These are phyloP conservation scores for Gaeumannomyces tritici DNA, from an alignment of 2,329 filamentous ascomycete genomes.

Conservation along the genomic window DNA sequence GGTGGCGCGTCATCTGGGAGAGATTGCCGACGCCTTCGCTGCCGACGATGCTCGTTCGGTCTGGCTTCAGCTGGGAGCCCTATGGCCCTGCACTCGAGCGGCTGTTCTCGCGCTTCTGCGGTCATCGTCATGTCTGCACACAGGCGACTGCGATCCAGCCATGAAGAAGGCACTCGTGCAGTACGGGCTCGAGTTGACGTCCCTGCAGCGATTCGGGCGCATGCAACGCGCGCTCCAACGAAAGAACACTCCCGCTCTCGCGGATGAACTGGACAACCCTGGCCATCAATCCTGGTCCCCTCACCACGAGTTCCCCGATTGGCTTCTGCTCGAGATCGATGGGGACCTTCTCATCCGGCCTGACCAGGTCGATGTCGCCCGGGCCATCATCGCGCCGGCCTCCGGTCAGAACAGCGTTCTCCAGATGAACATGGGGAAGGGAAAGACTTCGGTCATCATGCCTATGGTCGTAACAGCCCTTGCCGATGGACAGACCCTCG, in stretches of 20 bases:
- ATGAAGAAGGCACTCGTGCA: slow-evolving; percentile 29
- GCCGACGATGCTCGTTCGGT: slow-evolving; percentile 24
- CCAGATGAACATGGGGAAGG: slow-evolving; percentile 59
- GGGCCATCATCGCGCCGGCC: slow-evolving; percentile 45
- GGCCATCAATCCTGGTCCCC: slow-evolving; percentile 51
- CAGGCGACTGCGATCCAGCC: slow-evolving; percentile 17
- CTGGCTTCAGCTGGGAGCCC: background rate
- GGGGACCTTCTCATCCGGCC: slow-evolving; percentile 51
- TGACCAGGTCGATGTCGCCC: slow-evolving; percentile 53
- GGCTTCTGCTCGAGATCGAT: slow-evolving; percentile 59
- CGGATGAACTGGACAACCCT: slow-evolving; percentile 32
- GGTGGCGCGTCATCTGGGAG: slow-evolving; percentile 13
- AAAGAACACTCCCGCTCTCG: slow-evolving; percentile 16
- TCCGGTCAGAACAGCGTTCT: slow-evolving; percentile 47
- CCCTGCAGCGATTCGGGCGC: slow-evolving; percentile 33
- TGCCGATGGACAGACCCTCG: slow-evolving; percentile 32
- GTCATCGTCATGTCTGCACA: slow-evolving; percentile 13
- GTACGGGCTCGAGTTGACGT: slow-evolving; percentile 32
- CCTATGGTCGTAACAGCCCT: slow-evolving; percentile 38
- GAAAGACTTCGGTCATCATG: slow-evolving; percentile 48
- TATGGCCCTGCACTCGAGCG: background rate
- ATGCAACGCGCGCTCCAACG: slow-evolving; percentile 23
- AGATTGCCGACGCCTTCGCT: slow-evolving; percentile 37
- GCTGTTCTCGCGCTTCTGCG: slow-evolving; percentile 36
- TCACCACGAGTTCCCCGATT: slow-evolving; percentile 39